These are phyloP conservation scores for Stachybotrys chlorohalonatus DNA, from an alignment of 2,329 filamentous ascomycete species.

Conservation along the genomic window DNA sequence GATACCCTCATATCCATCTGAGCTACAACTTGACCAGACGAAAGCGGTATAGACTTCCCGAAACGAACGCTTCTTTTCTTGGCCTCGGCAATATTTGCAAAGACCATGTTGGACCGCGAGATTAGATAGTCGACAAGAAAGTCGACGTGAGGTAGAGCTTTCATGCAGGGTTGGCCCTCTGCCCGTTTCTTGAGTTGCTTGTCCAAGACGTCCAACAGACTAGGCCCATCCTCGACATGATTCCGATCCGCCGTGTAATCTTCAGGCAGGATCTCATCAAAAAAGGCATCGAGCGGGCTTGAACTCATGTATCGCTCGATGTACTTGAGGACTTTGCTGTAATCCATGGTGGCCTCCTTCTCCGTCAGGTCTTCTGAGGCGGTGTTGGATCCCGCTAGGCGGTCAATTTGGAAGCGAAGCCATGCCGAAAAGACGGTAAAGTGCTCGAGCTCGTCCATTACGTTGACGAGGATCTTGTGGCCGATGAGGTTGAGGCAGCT, in stretches of 20 bases:
- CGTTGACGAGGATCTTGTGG: constrained; percentile 61
- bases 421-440: constrained; percentile 75
- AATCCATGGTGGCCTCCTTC: constrained; percentile 68
- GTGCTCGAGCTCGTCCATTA: constrained; percentile 68
- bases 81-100: constrained; percentile 59
- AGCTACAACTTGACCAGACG: constrained; percentile 33
- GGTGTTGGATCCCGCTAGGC: constrained; percentile 54
- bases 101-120: constrained; percentile 50
- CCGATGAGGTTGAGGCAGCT: constrained; percentile 67
- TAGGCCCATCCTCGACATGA: constrained; percentile 32
- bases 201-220: constrained; percentile 38
- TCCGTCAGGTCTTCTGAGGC: constrained; percentile 65
- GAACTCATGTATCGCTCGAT: constrained; percentile 61
- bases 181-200: constrained; percentile 39
- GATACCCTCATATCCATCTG: constrained; percentile 52
- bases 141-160: constrained; percentile 50
- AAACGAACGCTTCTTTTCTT: constrained; percentile 61
- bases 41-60: constrained; percentile 42
- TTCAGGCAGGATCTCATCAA: constrained; percentile 40
- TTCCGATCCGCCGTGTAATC: constrained; percentile 39
- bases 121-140: constrained; percentile 53
- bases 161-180: constrained; percentile 34
- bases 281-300: constrained; percentile 56
- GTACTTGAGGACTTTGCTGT: constrained; percentile 65
- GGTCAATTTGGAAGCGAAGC: constrained; percentile 76